These are phyloP conservation scores for Globisporangium mamillatum DNA, from an alignment of 352 stramenopile genomes.

Conservation along the genomic window DNA sequence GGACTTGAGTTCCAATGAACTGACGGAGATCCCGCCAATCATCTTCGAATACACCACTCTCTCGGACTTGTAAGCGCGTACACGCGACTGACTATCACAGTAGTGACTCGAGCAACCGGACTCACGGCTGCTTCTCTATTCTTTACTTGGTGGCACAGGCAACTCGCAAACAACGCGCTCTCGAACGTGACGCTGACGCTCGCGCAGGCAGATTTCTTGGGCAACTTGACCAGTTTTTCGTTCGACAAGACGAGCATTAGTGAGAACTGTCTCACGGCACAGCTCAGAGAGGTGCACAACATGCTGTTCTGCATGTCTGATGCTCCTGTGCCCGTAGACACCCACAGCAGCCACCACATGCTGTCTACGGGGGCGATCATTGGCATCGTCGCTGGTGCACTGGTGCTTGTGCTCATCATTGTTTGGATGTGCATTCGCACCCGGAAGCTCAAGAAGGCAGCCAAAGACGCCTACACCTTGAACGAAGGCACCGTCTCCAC, in stretches of 20 bases:
- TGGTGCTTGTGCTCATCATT: background rate
- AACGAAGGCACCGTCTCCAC: background rate
- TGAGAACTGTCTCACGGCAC: background rate
- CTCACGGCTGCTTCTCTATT: background rate
- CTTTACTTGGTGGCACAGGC: background rate
- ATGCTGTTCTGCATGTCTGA: conserved; percentile 9
- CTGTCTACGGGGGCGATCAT: background rate
- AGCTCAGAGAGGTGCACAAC: conserved; percentile 6
- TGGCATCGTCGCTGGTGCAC: background rate
- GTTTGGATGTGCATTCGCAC: background rate
- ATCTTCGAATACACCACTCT: conserved; percentile 9
- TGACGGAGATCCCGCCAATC: conserved; percentile 5
- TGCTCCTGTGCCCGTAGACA: background rate
- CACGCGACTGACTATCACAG: no score
- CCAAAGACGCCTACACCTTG: background rate
- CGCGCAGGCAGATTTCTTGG: conserved; percentile 10
- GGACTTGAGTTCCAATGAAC: background rate
- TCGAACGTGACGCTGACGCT: conserved; percentile 8
- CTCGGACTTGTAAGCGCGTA: background rate
- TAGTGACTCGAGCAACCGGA: no score
- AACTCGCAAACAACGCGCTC: conserved; percentile 1
- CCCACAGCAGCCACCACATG: background rate
- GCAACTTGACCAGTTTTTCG: conserved; percentile 1
- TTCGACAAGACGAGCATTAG: background rate
- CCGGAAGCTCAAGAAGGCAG: background rate